A percentile compares a stretch with the other conserved stretches of the same genome.
Conservation (phyloP, 495 filamentous ascomycete genomes). For the Hypomontagnella monticulosa region DNA sequence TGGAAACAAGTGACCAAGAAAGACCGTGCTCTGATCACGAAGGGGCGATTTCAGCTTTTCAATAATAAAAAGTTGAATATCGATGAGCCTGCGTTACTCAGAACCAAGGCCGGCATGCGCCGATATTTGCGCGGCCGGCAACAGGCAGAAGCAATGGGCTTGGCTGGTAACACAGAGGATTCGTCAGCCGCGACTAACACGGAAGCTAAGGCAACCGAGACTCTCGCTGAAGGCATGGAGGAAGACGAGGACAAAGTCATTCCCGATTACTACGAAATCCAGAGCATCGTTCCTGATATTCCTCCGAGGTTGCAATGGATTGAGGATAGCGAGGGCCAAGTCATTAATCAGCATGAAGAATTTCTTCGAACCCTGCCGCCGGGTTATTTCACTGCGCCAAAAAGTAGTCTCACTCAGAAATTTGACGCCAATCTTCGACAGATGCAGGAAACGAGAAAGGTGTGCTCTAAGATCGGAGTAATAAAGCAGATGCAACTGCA, state of each 20-base stretch:
- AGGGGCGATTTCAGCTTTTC: conserved; percentile 82
- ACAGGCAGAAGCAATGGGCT: conserved; percentile 60
- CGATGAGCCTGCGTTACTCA: conserved; percentile 86
- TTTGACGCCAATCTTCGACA: conserved; percentile 92
- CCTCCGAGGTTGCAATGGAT: conserved; percentile 79
- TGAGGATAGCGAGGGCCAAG: conserved; percentile 85
- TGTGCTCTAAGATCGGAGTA: conserved; percentile 94
- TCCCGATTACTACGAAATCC: conserved; percentile 92
- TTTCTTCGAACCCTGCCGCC: conserved; percentile 76
- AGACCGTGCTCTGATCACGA: conserved; percentile 86
- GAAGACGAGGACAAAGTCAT: conserved; percentile 80
- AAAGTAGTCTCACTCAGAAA: conserved; percentile 77
- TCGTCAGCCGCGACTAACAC: conserved; percentile 52
- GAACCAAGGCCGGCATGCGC: conserved; percentile 72
- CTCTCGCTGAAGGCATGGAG: conserved; percentile 91
- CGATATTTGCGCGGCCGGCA: conserved; percentile 81
- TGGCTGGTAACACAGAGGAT: conserved; percentile 50
- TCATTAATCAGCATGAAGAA: conserved; percentile 85
- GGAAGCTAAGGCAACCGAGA: conserved; percentile 65
- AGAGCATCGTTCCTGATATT: conserved; percentile 87
- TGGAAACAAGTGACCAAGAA: conserved; percentile 99
- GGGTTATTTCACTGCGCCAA: conserved; percentile 80
- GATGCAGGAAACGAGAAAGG: conserved; percentile 96
- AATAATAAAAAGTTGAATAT: conserved; percentile 82
- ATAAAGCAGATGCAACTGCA: conserved; percentile 99